phyloP scores from a whole-genome alignment of 2,329 filamentous ascomycete genomes.

The Fusarium foetens region DNA sequence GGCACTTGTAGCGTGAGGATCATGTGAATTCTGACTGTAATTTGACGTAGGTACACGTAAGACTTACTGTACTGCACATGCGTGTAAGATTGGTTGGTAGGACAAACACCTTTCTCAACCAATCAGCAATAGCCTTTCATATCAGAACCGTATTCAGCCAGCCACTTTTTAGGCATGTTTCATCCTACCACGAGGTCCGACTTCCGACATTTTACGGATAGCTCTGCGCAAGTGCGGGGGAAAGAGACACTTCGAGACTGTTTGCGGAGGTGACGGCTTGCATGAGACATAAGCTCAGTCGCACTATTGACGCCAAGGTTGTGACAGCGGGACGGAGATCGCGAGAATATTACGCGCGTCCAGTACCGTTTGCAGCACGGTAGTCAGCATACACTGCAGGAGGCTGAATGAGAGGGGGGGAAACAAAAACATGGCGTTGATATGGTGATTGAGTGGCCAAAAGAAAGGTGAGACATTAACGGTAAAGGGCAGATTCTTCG shows the following conservation, averaged over 20 bases:
- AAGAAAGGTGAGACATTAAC: not conserved
- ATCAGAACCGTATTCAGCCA: not conserved
- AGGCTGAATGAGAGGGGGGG: not conserved
- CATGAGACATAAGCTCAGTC: not conserved
- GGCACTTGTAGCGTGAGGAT: too few relatives aligned
- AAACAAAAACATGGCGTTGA: not conserved
- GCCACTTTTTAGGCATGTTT: slow-evolving; percentile 2
- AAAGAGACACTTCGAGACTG: slow-evolving; percentile 2
- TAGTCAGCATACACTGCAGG: not conserved
- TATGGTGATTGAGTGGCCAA: not conserved
- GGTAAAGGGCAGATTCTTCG: not conserved
- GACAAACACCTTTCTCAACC: not conserved
- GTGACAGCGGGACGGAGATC: not conserved
- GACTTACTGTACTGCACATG: not conserved
- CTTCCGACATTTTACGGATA: not conserved
- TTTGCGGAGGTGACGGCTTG: slow-evolving; percentile 4
- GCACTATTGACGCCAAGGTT: not conserved
- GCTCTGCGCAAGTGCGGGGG: not conserved
- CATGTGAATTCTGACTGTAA: not conserved
- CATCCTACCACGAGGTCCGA: not conserved
- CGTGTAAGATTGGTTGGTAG: not conserved
- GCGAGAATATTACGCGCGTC: not conserved
- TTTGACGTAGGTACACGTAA: not conserved
- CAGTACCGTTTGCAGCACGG: not conserved
- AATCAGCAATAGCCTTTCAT: not conserved